phyloP scores from a whole-genome alignment of 306 rosid species.

The Acacia confusa region DNA sequence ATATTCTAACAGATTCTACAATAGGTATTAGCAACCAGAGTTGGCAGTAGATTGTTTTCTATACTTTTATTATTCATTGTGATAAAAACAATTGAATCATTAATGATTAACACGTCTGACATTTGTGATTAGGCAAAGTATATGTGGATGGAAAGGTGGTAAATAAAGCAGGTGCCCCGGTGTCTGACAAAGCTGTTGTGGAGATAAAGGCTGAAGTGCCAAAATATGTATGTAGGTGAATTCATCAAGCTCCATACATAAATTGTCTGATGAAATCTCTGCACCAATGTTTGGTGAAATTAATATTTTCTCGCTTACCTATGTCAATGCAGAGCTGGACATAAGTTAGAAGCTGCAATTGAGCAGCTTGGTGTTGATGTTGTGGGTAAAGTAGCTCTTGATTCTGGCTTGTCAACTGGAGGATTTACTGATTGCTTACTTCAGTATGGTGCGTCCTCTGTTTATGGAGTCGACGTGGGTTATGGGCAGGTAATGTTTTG shows the following conservation, averaged over 20 bases:
- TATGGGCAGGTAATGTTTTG: slow-evolving; percentile 79
- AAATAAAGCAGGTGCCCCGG: slow-evolving; percentile 81
- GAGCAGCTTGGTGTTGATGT: slow-evolving; percentile 74
- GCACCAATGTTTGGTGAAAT: slow-evolving; percentile 16
- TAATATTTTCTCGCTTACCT: slow-evolving; percentile 18
- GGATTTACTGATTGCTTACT: slow-evolving; percentile 96
- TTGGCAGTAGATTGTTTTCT: background rate
- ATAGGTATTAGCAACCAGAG: background rate
- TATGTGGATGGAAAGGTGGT: slow-evolving; percentile 79
- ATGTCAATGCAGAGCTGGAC: slow-evolving; percentile 70
- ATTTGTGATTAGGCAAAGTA: slow-evolving; percentile 71
- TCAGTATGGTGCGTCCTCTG: slow-evolving; percentile 87
- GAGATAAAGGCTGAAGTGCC: slow-evolving; percentile 87
- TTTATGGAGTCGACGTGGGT: slow-evolving; percentile 93
- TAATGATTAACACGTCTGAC: background rate
- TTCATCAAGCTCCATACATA: slow-evolving; percentile 30
- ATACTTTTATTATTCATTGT: background rate
- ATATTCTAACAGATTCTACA: too few relatives aligned
- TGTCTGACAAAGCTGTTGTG: slow-evolving; percentile 73
- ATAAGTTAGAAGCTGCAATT: slow-evolving; percentile 93
- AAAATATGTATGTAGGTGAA: slow-evolving; percentile 99
- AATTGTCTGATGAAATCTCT: background rate
- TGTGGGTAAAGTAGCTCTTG: slow-evolving; percentile 84
- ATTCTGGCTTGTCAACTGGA: slow-evolving; percentile 94
- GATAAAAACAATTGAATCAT: background rate